Evolutionary conservation across 1,284 basidiomycete species (phyloP).

Genomic region (Puccinia hordei): DNA sequence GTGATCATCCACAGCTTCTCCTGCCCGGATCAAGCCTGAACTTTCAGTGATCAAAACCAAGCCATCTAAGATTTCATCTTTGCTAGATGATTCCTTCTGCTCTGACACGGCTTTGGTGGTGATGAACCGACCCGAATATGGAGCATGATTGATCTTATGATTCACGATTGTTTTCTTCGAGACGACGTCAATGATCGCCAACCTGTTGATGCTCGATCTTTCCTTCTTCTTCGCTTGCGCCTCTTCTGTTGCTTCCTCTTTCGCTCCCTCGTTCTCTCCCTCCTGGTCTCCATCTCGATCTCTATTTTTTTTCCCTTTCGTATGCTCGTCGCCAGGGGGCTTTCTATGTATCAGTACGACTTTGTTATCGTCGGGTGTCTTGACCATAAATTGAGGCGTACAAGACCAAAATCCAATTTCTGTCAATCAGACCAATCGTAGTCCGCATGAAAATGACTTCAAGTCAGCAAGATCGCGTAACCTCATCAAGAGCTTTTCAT

Average conservation of each 20-base stretch:
- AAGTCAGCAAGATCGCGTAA: background rate
- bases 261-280: background rate
- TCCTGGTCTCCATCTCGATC: background rate
- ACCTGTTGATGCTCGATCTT: background rate
- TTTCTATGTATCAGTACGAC: background rate
- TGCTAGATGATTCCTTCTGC: background rate
- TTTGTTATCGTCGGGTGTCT: constrained; percentile 16
- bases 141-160: constrained; percentile 1
- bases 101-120: background rate
- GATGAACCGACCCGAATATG: background rate
- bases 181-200: constrained; percentile 26
- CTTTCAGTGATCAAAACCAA: constrained; percentile 23
- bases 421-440: background rate
- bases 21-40: constrained; percentile 28
- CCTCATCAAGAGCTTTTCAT: background rate
- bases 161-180: constrained; percentile 18
- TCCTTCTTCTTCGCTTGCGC: background rate
- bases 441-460: background rate
- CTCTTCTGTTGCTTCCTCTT: background rate
- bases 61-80: constrained; percentile 40
- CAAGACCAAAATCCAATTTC: constrained; percentile 38
- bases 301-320: background rate
- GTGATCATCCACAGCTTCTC: constrained; percentile 14
- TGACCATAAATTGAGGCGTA: constrained; percentile 19
- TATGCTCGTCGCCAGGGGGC: background rate